Conservation (phyloP, 164 flowering plant species). For the Berberis thunbergii region DNA sequence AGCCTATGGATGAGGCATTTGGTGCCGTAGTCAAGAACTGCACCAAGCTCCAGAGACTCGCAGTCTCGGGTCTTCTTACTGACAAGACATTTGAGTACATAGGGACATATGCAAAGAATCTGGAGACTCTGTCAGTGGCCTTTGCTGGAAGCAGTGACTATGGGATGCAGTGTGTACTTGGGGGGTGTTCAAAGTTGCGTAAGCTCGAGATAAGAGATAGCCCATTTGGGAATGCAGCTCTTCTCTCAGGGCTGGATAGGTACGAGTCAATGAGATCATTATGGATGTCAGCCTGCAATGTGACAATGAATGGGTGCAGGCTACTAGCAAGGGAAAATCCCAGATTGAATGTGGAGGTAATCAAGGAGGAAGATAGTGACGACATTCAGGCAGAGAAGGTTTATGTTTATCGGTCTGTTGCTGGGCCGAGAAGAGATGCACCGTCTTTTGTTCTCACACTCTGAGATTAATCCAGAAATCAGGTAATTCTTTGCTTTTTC, state of each 20-base stretch:
- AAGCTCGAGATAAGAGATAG: constrained; percentile 84
- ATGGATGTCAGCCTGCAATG: constrained; percentile 83
- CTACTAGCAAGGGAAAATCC: constrained; percentile 56
- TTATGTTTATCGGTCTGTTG: constrained; percentile 73
- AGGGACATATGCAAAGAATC: constrained; percentile 61
- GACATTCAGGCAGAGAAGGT: constrained; percentile 50
- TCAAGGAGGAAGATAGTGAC: constrained; percentile 56
- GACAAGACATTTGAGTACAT: constrained; percentile 64
- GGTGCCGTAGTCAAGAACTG: constrained; percentile 66
- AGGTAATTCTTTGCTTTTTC: constrained; percentile 21
- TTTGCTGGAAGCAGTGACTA: constrained; percentile 72
- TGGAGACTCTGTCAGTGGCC: constrained; percentile 73
- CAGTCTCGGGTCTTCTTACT: constrained; percentile 70
- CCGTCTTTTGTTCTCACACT: constrained; percentile 67
- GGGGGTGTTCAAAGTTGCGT: constrained; percentile 63
- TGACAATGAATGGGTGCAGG: constrained; percentile 56
- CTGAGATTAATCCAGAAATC: constrained; percentile 15
- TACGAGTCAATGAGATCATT: constrained; percentile 77
- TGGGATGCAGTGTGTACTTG: constrained; percentile 59
- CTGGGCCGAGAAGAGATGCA: constrained; percentile 67
- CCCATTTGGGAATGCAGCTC: constrained; percentile 68
- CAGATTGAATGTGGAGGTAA: constrained; percentile 75
- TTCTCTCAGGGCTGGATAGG: constrained; percentile 54
- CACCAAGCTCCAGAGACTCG: constrained; percentile 57
- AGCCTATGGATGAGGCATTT: constrained; percentile 79